Conservation (phyloP, 306 rosid species). For the Mimosa bimucronata region DNA sequence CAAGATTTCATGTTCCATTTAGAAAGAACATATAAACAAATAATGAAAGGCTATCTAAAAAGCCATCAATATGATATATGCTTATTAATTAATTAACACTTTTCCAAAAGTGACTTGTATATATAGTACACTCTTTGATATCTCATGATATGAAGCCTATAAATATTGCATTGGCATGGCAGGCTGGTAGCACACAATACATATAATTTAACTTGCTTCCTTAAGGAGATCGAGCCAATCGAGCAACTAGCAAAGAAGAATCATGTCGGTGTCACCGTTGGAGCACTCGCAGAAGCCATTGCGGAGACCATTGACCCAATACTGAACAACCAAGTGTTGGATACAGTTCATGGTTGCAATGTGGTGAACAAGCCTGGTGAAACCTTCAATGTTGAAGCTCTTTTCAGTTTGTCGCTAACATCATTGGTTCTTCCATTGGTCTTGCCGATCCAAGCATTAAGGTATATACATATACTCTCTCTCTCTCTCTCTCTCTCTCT, state of each 20-base stretch:
- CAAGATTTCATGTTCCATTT: neutral
- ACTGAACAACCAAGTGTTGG: neutral
- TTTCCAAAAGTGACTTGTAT: neutral
- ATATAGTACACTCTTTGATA: neutral
- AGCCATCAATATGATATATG: neutral
- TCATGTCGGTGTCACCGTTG: neutral
- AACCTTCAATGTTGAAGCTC: constrained; percentile 45
- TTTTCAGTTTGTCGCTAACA: constrained; percentile 45
- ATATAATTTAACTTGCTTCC: neutral
- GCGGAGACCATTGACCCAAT: neutral
- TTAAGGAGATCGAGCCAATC: neutral
- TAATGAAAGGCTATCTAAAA: neutral
- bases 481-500: neutral
- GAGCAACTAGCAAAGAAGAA: neutral
- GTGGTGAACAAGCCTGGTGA: constrained; percentile 46
- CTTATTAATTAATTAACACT: neutral
- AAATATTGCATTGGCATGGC: neutral
- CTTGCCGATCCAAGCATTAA: constrained; percentile 30
- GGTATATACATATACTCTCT: neutral
- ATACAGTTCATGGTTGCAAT: neutral
- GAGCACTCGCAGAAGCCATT: neutral
- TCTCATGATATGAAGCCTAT: neutral
- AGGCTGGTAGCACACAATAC: neutral
- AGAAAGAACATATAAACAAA: neutral
- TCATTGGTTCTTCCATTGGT: constrained; percentile 42